phyloP scores from a whole-genome alignment of 768 basidiomycete species.

The Termitomyces sp. region DNA sequence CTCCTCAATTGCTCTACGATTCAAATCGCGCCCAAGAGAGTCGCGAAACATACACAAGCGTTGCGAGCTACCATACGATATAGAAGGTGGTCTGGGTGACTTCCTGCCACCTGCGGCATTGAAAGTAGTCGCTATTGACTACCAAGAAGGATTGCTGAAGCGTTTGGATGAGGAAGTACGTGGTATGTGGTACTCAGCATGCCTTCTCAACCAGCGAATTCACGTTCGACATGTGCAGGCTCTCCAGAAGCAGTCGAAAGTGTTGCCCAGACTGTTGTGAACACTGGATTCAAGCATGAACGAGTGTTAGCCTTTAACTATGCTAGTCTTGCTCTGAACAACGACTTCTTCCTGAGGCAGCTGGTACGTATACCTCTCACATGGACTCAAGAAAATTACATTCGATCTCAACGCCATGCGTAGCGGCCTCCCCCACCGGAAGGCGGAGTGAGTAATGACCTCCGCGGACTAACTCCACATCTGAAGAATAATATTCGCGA shows the following conservation, averaged over 20 bases:
- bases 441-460: conserved; percentile 28
- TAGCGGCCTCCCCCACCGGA: conserved; percentile 40
- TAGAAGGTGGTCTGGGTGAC: conserved; percentile 70
- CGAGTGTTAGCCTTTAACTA: conserved; percentile 90
- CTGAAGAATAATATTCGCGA: conserved; percentile 33
- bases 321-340: conserved; percentile 90
- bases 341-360: conserved; percentile 87
- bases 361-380: conserved; percentile 54
- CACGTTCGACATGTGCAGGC: conserved; percentile 33
- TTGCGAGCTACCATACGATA: conserved; percentile 56
- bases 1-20: conserved; percentile 14
- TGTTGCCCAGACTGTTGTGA: conserved; percentile 71
- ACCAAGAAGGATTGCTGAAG: conserved; percentile 79
- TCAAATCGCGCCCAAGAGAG: conserved; percentile 21
- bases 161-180: conserved; percentile 72
- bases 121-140: conserved; percentile 72
- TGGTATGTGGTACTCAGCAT: conserved; percentile 41
- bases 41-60: conserved; percentile 47
- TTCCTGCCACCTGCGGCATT: conserved; percentile 78
- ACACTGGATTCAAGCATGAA: conserved; percentile 54
- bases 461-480: conserved; percentile 30
- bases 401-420: conserved; percentile 6
- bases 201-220: background rate
- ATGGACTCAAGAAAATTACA: background rate
- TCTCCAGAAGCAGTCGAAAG: conserved; percentile 52